These are phyloP conservation scores for Blastobotrys muscicola DNA, from an alignment of 805 yeast species.

Conservation along the genomic window DNA sequence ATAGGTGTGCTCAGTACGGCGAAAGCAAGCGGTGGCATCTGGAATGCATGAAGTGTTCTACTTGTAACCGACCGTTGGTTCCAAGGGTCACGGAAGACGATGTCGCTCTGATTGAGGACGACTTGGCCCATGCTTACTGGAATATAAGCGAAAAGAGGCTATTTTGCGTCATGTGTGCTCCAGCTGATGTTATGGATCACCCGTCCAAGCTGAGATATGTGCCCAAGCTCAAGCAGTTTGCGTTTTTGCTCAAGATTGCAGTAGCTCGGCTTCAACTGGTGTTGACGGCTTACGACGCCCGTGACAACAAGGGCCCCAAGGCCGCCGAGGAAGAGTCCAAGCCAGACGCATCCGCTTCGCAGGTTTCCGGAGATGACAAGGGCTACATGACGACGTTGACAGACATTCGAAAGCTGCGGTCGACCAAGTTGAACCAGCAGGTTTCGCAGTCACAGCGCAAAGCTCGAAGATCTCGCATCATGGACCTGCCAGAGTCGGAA, in stretches of 20 bases:
- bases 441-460: conserved; percentile 46
- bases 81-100: conserved; percentile 28
- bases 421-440: conserved; percentile 58
- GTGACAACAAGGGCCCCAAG: conserved; percentile 10
- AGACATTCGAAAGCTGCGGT: conserved; percentile 68
- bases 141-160: conserved; percentile 28
- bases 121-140: conserved; percentile 34
- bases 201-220: conserved; percentile 40
- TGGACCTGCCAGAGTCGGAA: conserved; percentile 45
- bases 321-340: not conserved
- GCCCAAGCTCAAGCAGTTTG: conserved; percentile 61
- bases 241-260: conserved; percentile 75
- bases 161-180: conserved; percentile 56
- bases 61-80: conserved; percentile 40
- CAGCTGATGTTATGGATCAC: conserved; percentile 25
- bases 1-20: conserved; percentile 52
- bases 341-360: not conserved
- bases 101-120: conserved; percentile 25
- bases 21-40: conserved; percentile 68
- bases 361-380: conserved; percentile 10
- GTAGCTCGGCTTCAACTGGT: conserved; percentile 50
- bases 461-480: conserved; percentile 53
- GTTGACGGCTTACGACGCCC: conserved; percentile 22
- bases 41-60: conserved; percentile 58
- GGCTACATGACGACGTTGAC: conserved; percentile 61